Evolutionary conservation across 2,329 filamentous ascomycete genomes (phyloP).

Genomic region (Trichoderma koningii): DNA sequence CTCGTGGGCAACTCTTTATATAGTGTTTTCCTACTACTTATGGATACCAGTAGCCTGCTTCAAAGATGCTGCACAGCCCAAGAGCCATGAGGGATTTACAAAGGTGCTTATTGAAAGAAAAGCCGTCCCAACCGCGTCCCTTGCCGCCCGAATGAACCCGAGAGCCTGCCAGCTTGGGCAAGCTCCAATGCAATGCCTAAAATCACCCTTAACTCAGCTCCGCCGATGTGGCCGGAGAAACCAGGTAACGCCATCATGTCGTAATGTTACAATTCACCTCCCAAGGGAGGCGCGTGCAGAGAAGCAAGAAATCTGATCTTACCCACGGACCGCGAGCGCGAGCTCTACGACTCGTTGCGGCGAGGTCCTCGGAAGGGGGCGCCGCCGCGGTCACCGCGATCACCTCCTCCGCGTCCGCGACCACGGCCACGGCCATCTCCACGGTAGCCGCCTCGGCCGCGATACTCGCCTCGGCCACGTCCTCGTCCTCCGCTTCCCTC

Average conservation of each 20-base stretch:
- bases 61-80: conserved; percentile 25
- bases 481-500: conserved; percentile 50
- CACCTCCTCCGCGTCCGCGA: conserved; percentile 33
- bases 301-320: conserved; percentile 36
- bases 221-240: conserved; percentile 33
- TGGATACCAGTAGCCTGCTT: conserved; percentile 28
- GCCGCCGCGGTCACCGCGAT: conserved; percentile 44
- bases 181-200: conserved; percentile 37
- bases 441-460: conserved; percentile 55
- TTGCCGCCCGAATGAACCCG: conserved; percentile 26
- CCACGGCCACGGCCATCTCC: conserved; percentile 51
- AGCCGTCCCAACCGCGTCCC: conserved; percentile 26
- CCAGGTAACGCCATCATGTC: conserved; percentile 44
- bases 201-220: conserved; percentile 32
- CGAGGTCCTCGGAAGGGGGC: conserved; percentile 42
- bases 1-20: conserved; percentile 18
- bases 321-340: conserved; percentile 34
- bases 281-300: conserved; percentile 34
- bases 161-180: conserved; percentile 24
- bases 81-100: conserved; percentile 28
- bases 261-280: conserved; percentile 44
- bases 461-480: conserved; percentile 51
- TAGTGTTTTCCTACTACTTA: conserved; percentile 25
- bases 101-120: conserved; percentile 26
- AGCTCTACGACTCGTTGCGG: conserved; percentile 44